Conservation (phyloP, 1,284 basidiomycete species). For the Coniferiporia sulphurascens region DNA sequence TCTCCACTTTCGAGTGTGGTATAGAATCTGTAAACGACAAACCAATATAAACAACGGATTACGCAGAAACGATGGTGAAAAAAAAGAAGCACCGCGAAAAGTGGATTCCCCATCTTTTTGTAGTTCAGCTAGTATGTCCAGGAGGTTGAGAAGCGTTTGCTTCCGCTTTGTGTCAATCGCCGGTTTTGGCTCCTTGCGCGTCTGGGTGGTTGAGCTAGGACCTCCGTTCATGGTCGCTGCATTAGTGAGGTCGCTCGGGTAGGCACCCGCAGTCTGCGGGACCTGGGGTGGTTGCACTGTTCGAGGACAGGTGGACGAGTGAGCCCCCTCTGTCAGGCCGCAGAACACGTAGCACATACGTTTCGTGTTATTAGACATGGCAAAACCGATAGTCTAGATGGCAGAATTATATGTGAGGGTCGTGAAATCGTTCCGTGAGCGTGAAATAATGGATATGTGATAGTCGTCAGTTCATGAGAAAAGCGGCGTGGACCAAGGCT, state of each 20-base stretch:
- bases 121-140: constrained; percentile 59
- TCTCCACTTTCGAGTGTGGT: constrained; percentile 14
- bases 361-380: not conserved
- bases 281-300: constrained; percentile 5
- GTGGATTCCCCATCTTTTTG: constrained; percentile 34
- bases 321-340: not conserved
- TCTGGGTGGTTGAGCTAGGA: constrained; percentile 7
- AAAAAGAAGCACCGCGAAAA: not conserved
- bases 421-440: not conserved
- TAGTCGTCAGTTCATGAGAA: not conserved
- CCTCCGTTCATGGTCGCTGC: constrained; percentile 5
- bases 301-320: not conserved
- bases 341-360: not conserved
- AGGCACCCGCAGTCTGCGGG: not conserved
- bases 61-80: not conserved
- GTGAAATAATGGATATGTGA: not conserved
- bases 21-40: constrained; percentile 2
- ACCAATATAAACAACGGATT: not conserved
- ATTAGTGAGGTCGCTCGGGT: constrained; percentile 9
- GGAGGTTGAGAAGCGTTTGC: constrained; percentile 58
- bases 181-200: constrained; percentile 11
- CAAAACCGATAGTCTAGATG: too few relatives aligned
- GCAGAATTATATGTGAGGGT: not conserved
- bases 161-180: constrained; percentile 35
- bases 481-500: too few relatives aligned